Percentiles rank a stretch among this genome's conserved stretches.
These are phyloP conservation scores for Aspergillus udagawae DNA, from an alignment of 2,329 filamentous ascomycete genomes.

Conservation along the genomic window DNA sequence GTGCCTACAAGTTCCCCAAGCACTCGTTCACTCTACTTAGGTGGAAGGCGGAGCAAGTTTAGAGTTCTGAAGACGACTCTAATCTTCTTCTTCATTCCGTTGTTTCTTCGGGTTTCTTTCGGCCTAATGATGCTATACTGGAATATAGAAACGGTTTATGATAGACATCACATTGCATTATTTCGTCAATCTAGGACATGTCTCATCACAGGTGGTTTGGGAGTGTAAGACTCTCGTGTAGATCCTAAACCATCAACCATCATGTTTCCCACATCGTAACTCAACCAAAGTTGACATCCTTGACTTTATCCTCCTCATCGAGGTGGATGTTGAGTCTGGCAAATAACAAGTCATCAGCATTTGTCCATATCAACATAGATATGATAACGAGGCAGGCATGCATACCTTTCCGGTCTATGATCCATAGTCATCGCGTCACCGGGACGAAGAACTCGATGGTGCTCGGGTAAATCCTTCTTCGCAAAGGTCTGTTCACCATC, in stretches of 20 bases:
- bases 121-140: neutral
- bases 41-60: slow-evolving; percentile 41
- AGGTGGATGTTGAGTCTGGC: slow-evolving; percentile 43
- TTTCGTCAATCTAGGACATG: neutral
- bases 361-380: neutral
- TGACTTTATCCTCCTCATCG: slow-evolving; percentile 41
- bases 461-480: slow-evolving; percentile 43
- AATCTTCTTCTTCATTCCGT: neutral
- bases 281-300: slow-evolving; percentile 40
- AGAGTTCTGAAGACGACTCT: neutral
- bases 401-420: slow-evolving; percentile 40
- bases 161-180: neutral
- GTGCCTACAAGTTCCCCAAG: slow-evolving; percentile 62
- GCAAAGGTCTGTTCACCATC: slow-evolving; percentile 36
- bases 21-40: slow-evolving; percentile 66
- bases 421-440: slow-evolving; percentile 40
- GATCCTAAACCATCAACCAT: neutral
- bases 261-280: neutral
- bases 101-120: neutral
- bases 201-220: neutral
- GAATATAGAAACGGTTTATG: neutral
- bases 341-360: slow-evolving; percentile 1
- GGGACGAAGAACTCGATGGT: slow-evolving; percentile 42
- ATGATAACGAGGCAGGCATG: neutral
- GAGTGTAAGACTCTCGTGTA: neutral